Evolutionary conservation across 2,329 filamentous ascomycete genomes (phyloP), one percentile per base, ranked within the genome.

Genomic region (Arthrobotrys sinensis): DNA sequence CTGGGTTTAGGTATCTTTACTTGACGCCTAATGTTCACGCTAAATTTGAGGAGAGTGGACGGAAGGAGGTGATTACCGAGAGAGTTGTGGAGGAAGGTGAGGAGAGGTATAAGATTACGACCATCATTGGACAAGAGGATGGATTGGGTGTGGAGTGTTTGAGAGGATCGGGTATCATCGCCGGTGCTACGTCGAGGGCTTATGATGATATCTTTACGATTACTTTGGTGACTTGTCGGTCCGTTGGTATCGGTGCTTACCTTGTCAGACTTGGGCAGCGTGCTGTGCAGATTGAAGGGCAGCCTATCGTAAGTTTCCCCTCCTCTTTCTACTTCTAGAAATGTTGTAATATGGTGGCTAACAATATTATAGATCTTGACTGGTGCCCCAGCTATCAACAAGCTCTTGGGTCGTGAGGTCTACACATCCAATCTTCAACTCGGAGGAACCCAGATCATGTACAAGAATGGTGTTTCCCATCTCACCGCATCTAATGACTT

Each of bases 361-460:
- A 66, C 55, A 32, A 21, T 63, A 4, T 6, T 14, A 11, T 77
- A 82, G 81, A 99, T 99, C 83, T 90, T 99, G 80, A 99, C 96
- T 82, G 96, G 96, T 89, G 96, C 96, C 60, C 93, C 93, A 80
- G 96, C 96, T 76, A 92, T 99, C 85, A 99, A 99, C 90, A 99
- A 98, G 87, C 88, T 99, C 82, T 90, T 99, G 79, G 96, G 96
- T 83, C 94, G 96, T 82, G 96, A 99, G 86, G 95, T 99, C 34
- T 99, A 99, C 87, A 97, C 96, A 24, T 98, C 96, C 79, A 99
- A 99, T 89, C 87, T 99, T 83, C 96, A 99, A 88, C 93, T 99
- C 81, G 96, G 96, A 90, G 96, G 96, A 82, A 99, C 96, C n/a
- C 96, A 99, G 86, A 99, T 99, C 89, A 99, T 99, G 96, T 98